Evolutionary conservation across 371 early-diverging fungal genomes (phyloP), one percentile per base, ranked within the genome.

Genomic region (Mucor indicus): DNA sequence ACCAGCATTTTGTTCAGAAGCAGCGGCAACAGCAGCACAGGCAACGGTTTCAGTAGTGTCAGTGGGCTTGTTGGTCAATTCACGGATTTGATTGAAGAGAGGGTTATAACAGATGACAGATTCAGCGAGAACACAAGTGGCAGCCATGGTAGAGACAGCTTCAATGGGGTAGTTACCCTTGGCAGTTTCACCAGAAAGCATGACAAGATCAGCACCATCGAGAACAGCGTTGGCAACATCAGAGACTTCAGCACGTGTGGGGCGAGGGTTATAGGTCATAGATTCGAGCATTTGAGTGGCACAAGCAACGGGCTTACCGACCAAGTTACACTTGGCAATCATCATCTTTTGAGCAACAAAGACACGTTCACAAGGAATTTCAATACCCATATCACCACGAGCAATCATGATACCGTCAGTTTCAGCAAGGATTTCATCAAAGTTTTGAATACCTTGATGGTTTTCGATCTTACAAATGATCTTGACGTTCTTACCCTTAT

Each of bases 211-310:
- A 37, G 94, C 89, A 46, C 96, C 96, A 68, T 96, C 95, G 46
- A 93, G 61, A 12, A 96, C 86, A 24, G 99, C 98, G 69, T 97
- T 95, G 37, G 98, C 96, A 35, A 98, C 95, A 69, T 98, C 99
- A 23, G 92, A 92, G n/a, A 93, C 94, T 60, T 98, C 99, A 35
- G 99, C 95, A 62, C 99, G 88, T 19, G 96, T 98, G 2, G 98
- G 98, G 15, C 91, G 84, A 53, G 91, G 90, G 73, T 91, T 91
- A 64, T 83, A 76, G 23, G 89, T 95, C 98, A 98, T 98, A 42
- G 93, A 92, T 65, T 98, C 97, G 31, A 99, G 80, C 99, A 98
- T 98, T 71, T 99, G 98, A 33, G 98, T 98, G 41, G 99, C 99
- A 60, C 89, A 87, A 32, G 95, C 91, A 33, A 94, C 92, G 21